phyloP scores from a whole-genome alignment of 73 alveolate species.

The Breviolum minutum region DNA sequence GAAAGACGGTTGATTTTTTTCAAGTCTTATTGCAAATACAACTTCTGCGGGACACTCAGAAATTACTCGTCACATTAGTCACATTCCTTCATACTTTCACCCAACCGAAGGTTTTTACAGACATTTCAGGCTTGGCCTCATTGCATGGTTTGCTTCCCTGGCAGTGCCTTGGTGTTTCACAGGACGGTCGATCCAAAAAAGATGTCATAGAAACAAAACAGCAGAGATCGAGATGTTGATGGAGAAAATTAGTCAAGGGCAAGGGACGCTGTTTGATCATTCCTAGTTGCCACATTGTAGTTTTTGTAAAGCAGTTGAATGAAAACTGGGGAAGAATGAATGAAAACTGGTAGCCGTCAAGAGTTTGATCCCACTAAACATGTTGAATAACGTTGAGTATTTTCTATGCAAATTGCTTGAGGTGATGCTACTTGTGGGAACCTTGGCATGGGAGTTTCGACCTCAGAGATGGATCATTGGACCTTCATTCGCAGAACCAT shows the following conservation, averaged over 20 bases:
- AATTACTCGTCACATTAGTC: not conserved
- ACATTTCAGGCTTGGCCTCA: slow-evolving; percentile 82
- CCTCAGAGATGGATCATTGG: not conserved
- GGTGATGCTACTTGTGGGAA: slow-evolving; percentile 89
- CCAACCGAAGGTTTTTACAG: no score
- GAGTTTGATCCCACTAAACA: no score
- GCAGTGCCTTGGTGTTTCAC: slow-evolving; percentile 10
- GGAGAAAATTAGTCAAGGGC: no score
- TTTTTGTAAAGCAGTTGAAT: no score
- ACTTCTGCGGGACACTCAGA: slow-evolving; percentile 27
- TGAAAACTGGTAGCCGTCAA: no score
- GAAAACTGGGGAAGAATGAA: no score
- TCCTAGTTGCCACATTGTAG: no score
- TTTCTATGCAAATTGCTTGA: not conserved
- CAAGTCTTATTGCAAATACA: slow-evolving; percentile 16
- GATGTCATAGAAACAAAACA: no score
- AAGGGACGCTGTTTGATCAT: no score
- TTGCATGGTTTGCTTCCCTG: slow-evolving; percentile 54
- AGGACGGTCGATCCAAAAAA: not conserved
- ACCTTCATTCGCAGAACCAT: not conserved
- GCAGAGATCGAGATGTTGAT: no score
- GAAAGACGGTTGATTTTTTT: not conserved
- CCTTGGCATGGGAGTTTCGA: slow-evolving; percentile 77
- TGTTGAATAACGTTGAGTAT: no score
- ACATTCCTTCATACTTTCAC: no score